Conservation (phyloP, 2,329 filamentous ascomycete species). For the Aspergillus arachidicola region DNA sequence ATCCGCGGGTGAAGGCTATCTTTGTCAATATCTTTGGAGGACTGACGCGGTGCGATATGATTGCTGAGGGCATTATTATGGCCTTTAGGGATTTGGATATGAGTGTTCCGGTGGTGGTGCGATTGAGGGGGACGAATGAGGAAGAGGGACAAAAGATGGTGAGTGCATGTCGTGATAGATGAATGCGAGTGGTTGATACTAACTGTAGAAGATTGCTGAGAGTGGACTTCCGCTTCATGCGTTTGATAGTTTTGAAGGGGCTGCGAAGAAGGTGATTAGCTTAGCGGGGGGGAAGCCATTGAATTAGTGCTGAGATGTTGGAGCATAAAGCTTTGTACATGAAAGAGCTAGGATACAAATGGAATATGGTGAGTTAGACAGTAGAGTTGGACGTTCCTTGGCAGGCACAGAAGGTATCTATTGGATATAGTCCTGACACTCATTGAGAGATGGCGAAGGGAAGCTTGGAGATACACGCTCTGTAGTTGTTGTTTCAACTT, state of each 20-base stretch:
- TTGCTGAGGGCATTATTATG: constrained; percentile 72
- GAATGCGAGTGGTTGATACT: constrained; percentile 8
- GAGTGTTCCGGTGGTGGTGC: constrained; percentile 73
- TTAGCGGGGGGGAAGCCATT: constrained; percentile 42
- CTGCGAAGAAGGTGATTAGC: constrained; percentile 67
- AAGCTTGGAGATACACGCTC: no score
- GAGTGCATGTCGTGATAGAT: constrained; percentile 21
- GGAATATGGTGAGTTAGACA: background rate
- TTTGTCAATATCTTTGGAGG: constrained; percentile 74
- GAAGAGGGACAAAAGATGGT: constrained; percentile 67
- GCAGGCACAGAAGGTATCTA: background rate
- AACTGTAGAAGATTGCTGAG: constrained; percentile 56
- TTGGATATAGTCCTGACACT: background rate
- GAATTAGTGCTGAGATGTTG: background rate
- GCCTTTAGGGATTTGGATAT: constrained; percentile 71
- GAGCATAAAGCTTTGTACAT: background rate
- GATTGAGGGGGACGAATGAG: constrained; percentile 75
- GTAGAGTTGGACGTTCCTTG: background rate
- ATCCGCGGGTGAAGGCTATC: constrained; percentile 70
- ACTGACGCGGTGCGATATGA: constrained; percentile 77
- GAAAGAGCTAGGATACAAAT: background rate
- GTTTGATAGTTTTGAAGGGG: constrained; percentile 75
- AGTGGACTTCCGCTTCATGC: constrained; percentile 70
- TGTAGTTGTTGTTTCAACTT: background rate
- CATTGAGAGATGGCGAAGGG: background rate